Evolutionary conservation across 108 stramenopile species (phyloP).

Genomic region (Nitzschia sp.): DNA sequence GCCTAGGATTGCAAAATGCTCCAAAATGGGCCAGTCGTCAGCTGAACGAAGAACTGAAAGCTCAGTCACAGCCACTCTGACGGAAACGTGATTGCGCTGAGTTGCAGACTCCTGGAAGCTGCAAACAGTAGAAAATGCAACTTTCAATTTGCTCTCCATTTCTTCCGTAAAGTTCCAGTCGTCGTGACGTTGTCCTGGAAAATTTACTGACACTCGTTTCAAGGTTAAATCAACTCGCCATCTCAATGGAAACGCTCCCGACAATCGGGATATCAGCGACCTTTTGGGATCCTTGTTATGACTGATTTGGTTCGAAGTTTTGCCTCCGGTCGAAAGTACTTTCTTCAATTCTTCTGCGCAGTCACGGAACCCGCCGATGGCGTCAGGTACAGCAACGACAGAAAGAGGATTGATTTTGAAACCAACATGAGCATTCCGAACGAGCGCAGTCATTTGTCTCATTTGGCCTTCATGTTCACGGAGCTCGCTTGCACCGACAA

Average conservation of each 20-base stretch:
- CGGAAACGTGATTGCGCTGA: neutral
- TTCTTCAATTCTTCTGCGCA: slow-evolving; percentile 22
- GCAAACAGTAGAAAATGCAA: slow-evolving; percentile 24
- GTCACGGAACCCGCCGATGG: slow-evolving; percentile 5
- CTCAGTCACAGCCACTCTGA: slow-evolving; percentile 28
- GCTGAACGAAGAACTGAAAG: slow-evolving; percentile 26
- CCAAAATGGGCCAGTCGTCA: slow-evolving; percentile 50
- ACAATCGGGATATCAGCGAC: neutral
- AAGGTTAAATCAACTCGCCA: slow-evolving; percentile 50
- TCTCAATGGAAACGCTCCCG: slow-evolving; percentile 25
- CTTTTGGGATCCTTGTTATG: neutral
- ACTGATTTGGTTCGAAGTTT: neutral
- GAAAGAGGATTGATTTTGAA: slow-evolving; percentile 29
- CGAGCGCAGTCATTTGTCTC: neutral
- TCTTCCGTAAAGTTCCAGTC: slow-evolving; percentile 34
- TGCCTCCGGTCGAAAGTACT: neutral
- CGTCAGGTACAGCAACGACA: slow-evolving; percentile 23
- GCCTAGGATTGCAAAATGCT: slow-evolving; percentile 26
- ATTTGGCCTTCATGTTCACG: slow-evolving; percentile 6
- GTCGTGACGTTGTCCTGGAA: slow-evolving; percentile 34
- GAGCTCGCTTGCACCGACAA: slow-evolving; percentile 33
- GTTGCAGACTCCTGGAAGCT: slow-evolving; percentile 20
- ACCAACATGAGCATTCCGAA: slow-evolving; percentile 50
- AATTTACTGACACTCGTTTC: slow-evolving; percentile 26
- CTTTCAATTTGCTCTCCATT: slow-evolving; percentile 24